Conservation (phyloP, 2,329 filamentous ascomycete species). For the Fusarium euwallaceae region DNA sequence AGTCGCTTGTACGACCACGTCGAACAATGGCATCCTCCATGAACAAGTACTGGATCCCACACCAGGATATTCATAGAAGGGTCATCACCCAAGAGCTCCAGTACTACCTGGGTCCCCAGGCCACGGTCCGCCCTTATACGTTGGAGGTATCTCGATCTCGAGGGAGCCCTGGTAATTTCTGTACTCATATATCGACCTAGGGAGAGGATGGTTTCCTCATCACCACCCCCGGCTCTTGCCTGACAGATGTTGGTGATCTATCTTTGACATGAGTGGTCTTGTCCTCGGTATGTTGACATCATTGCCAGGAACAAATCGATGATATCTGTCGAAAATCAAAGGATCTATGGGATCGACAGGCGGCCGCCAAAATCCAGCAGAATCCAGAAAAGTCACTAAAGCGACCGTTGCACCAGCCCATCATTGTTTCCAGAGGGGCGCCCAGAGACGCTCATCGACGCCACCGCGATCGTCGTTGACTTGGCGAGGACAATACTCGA, state of each 20-base stretch:
- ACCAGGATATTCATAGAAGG: slow-evolving; percentile 71
- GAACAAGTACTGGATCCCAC: slow-evolving; percentile 73
- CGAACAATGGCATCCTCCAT: slow-evolving; percentile 51
- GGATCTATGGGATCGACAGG: slow-evolving; percentile 69
- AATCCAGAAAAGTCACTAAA: slow-evolving; percentile 65
- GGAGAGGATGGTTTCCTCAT: slow-evolving; percentile 73
- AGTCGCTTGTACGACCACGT: slow-evolving; percentile 30
- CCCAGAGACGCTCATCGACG: slow-evolving; percentile 43
- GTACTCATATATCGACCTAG: slow-evolving; percentile 52
- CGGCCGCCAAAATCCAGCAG: slow-evolving; percentile 62
- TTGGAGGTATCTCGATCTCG: slow-evolving; percentile 61
- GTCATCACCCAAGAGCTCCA: slow-evolving; percentile 71
- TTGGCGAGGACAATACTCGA: slow-evolving; percentile 41
- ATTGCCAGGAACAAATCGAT: slow-evolving; percentile 70
- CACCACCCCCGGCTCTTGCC: slow-evolving; percentile 67
- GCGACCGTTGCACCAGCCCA: slow-evolving; percentile 68
- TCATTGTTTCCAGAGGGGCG: slow-evolving; percentile 58
- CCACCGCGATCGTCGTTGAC: slow-evolving; percentile 46
- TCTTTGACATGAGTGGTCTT: background rate
- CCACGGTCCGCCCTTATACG: slow-evolving; percentile 69
- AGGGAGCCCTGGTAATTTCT: slow-evolving; percentile 25
- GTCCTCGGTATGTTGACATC: slow-evolving; percentile 35
- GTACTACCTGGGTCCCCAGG: slow-evolving; percentile 69
- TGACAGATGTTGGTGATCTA: slow-evolving; percentile 67
- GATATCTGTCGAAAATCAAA: slow-evolving; percentile 72